Base-by-base conservation (phyloP, 495 filamentous ascomycete species). In the Aspergillus nanangensis region DNA sequence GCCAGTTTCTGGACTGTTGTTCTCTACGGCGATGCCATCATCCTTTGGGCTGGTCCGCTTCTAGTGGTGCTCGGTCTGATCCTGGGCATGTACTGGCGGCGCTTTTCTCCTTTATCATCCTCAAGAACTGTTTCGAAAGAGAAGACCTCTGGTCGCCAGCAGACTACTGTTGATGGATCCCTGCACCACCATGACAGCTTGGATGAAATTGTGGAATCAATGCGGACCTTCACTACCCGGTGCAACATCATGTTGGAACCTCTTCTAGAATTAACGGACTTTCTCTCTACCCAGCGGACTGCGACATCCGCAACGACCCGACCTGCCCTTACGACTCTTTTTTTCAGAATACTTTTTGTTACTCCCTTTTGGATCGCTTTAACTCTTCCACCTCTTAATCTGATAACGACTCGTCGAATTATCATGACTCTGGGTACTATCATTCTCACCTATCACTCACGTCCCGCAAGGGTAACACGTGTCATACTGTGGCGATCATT, bases 191-290 rank as follows among this genome's bases (percentile, higher is more conserved):
- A 84, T 46, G 85, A 86, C 66, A 96, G 90, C 32, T 71, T 99
- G 31, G 93, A 99, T 55, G 93, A 97, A 69, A 97, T 99, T 48
- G 86, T 99, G 38, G 90, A 96, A 52, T 91, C 87, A 0, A 70
- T 99, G 49, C 86, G 85, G 60, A 79, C 83, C 19, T 90, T 99
- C 57, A 97, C 90, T 2, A 83, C 81, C 3, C 75, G 93, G 35
- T 95, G 94, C 67, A 95, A 95, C 64, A 83, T 96, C 27, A 73
- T 99, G 8, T 76, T 96, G 15, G 90, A 95, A 51, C 93, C 93
- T 3, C 76, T 95, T 31, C 73, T 94, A 22, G 80, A 86, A 50
- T 71, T 98, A 49, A 96, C 92, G 39, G 89, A 95, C 60, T 96
- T 95, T 61, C 76, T 99, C 14, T 95, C 89, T 17, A 96, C 90